Percentiles rank a stretch among this genome's conserved stretches.
phyloP scores from a whole-genome alignment of 352 stramenopile genomes.

The Globisporangium middletonii region DNA sequence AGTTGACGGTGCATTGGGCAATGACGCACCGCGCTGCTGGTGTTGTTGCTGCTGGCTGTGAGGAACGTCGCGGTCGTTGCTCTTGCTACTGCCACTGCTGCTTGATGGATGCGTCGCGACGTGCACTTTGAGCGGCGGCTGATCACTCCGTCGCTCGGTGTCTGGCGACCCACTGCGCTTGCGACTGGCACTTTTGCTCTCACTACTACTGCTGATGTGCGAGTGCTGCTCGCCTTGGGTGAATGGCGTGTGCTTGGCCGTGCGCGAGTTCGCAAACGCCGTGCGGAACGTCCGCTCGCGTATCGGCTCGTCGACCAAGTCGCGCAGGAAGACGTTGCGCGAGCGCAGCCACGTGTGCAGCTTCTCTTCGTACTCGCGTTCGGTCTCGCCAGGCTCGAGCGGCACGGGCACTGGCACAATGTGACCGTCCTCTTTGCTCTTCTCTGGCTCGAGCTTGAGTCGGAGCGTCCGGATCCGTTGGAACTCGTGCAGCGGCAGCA shows the following conservation, averaged over 20 bases:
- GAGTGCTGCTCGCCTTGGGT: background rate
- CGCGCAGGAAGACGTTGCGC: background rate
- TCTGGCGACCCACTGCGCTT: no score
- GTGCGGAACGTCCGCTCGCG: constrained; percentile 9
- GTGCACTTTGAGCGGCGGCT: no score
- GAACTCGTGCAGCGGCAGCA: constrained; percentile 6
- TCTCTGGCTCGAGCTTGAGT: background rate
- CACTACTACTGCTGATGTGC: background rate
- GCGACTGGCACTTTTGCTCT: background rate
- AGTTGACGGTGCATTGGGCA: no score
- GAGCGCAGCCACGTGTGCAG: constrained; percentile 14
- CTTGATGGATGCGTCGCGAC: no score
- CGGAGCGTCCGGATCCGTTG: background rate
- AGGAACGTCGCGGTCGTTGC: no score
- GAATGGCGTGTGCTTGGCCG: background rate
- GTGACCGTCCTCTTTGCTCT: background rate
- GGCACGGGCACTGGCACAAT: constrained; percentile 10
- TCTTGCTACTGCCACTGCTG: no score
- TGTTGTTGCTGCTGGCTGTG: no score
- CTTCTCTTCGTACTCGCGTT: constrained; percentile 14
- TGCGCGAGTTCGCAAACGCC: constrained; percentile 12
- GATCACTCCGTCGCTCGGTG: no score
- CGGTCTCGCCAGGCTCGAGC: constrained; percentile 9
- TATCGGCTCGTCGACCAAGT: background rate
- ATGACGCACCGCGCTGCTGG: background rate